Evolutionary conservation across 371 early-diverging fungal genomes (phyloP).

Genomic region (Nosema muscidifuracis): DNA sequence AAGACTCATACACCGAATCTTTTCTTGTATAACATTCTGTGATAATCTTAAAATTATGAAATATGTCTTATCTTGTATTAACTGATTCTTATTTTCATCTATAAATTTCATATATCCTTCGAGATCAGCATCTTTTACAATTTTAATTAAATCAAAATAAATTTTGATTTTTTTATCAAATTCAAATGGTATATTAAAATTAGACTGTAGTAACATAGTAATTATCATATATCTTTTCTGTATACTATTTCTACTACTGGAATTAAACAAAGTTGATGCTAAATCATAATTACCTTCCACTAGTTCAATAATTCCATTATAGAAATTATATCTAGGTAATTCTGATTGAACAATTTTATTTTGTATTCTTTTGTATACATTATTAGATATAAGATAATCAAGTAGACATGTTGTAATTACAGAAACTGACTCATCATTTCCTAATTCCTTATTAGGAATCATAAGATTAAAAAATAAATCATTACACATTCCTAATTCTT

Average conservation of each 20-base stretch:
- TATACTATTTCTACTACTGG: neutral
- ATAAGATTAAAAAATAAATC: constrained; percentile 20
- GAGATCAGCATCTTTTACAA: constrained; percentile 35
- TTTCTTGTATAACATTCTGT: constrained; percentile 46
- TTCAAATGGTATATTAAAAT: constrained; percentile 12
- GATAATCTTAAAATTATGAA: constrained; percentile 38
- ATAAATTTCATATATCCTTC: constrained; percentile 19
- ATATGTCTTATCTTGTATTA: constrained; percentile 23
- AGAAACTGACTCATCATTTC: constrained; percentile 28
- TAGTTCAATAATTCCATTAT: constrained; percentile 40
- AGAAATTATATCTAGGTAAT: constrained; percentile 31
- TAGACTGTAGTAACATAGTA: constrained; percentile 34
- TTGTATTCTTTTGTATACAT: constrained; percentile 21
- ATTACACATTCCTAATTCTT: constrained; percentile 3
- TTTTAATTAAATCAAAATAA: constrained; percentile 35
- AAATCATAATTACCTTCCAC: constrained; percentile 36
- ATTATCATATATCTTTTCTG: constrained; percentile 36
- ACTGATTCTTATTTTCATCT: constrained; percentile 20
- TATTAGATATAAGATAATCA: constrained; percentile 35
- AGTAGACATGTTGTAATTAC: constrained; percentile 40
- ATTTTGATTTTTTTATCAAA: constrained; percentile 25
- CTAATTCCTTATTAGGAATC: constrained; percentile 35
- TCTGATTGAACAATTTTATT: constrained; percentile 25
- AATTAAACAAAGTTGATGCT: constrained; percentile 19
- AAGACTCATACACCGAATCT: constrained; percentile 38